A percentile compares a stretch with the other conserved stretches of the same genome.
phyloP scores from a whole-genome alignment of 352 stramenopile species.

The Phytophthora nicotianae region DNA sequence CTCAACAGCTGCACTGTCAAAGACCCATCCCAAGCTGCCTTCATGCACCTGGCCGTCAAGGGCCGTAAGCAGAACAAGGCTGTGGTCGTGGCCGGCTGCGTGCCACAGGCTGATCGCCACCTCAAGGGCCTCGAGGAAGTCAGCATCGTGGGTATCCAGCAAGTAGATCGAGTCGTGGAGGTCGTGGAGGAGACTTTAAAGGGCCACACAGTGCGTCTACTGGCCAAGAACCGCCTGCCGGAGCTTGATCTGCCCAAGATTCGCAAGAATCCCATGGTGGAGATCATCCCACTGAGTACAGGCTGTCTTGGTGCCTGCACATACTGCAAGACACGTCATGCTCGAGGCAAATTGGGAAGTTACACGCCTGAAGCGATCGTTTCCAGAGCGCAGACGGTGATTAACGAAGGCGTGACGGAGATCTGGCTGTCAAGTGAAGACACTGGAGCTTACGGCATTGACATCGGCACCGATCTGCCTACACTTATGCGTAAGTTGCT shows the following conservation, averaged over 20 bases:
- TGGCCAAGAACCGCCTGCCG: slow-evolving; percentile 83
- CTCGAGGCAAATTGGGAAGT: slow-evolving; percentile 89
- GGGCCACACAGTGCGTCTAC: slow-evolving; percentile 86
- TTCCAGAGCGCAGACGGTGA: slow-evolving; percentile 62
- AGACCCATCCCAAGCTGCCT: slow-evolving; percentile 89
- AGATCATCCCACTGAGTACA: slow-evolving; percentile 93
- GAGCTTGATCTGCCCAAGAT: slow-evolving; percentile 92
- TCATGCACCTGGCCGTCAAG: slow-evolving; percentile 90
- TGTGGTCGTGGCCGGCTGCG: slow-evolving; percentile 92
- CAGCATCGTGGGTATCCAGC: slow-evolving; percentile 90
- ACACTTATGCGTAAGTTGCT: slow-evolving; percentile 74
- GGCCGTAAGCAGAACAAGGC: slow-evolving; percentile 77
- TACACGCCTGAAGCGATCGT: slow-evolving; percentile 87
- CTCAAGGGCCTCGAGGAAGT: slow-evolving; percentile 84
- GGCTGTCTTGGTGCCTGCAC: slow-evolving; percentile 92
- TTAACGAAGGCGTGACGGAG: slow-evolving; percentile 87
- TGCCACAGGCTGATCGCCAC: slow-evolving; percentile 89
- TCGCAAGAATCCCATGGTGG: slow-evolving; percentile 91
- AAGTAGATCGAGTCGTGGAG: slow-evolving; percentile 92
- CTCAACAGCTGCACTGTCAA: slow-evolving; percentile 95
- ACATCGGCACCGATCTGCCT: slow-evolving; percentile 84
- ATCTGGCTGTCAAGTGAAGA: slow-evolving; percentile 93
- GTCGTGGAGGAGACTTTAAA: slow-evolving; percentile 93
- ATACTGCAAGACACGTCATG: slow-evolving; percentile 94
- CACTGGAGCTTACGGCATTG: slow-evolving; percentile 92